A percentile compares a stretch with the other conserved stretches of the same genome.
Conservation (phyloP, 176 grass and related monocot genomes). For the Oryza brachyantha region DNA sequence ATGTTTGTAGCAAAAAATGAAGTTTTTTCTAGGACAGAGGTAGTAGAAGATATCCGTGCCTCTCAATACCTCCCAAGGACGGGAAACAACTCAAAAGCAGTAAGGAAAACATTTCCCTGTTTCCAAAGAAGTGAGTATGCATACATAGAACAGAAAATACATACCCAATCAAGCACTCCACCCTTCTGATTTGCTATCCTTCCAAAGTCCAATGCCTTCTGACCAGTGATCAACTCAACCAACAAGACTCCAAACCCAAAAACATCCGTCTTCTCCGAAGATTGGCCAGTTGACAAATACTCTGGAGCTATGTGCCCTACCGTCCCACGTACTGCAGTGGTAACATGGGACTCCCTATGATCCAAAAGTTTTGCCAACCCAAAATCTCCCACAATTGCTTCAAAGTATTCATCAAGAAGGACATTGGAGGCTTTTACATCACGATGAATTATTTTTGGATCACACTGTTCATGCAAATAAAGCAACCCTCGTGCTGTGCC, state of each 20-base stretch:
- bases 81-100: background rate
- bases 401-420: constrained; percentile 94
- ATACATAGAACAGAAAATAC: background rate
- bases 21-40: no score
- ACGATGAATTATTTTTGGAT: constrained; percentile 96
- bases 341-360: constrained; percentile 91
- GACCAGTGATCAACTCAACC: constrained; percentile 92
- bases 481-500: constrained; percentile 84
- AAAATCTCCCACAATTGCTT: constrained; percentile 96
- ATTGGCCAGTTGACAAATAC: constrained; percentile 94
- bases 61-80: background rate
- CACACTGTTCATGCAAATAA: constrained; percentile 92
- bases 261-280: constrained; percentile 96
- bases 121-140: background rate
- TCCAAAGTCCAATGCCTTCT: constrained; percentile 94
- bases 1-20: no score
- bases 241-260: constrained; percentile 95
- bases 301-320: constrained; percentile 97
- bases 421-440: constrained; percentile 98
- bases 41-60: background rate
- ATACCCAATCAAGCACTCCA: constrained; percentile 89
- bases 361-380: constrained; percentile 93
- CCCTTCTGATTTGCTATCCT: constrained; percentile 83
- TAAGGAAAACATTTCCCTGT: background rate
- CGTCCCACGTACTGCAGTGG: constrained; percentile 87